Evolutionary conservation across 768 basidiomycete species (phyloP).

Genomic region (Harrya chromipes): DNA sequence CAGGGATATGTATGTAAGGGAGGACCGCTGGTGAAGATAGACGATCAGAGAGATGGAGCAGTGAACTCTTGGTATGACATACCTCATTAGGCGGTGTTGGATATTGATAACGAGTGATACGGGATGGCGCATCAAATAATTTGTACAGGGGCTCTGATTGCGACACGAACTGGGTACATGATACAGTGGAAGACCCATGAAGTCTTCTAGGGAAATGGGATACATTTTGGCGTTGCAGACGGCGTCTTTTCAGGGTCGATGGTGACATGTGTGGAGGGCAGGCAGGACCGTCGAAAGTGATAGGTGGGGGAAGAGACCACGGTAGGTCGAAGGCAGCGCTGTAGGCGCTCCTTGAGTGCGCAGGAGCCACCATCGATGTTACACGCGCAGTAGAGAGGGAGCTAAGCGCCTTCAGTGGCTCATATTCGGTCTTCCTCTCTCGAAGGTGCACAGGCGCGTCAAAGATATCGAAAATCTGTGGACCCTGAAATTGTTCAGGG

Average conservation of each 20-base stretch:
- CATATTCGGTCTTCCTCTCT: conserved; percentile 31
- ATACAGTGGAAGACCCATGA: conserved; percentile 3
- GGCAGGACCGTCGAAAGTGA: conserved; percentile 51
- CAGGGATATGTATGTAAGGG: conserved; percentile 8
- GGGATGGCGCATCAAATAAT: conserved; percentile 49
- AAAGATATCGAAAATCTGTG: conserved; percentile 49
- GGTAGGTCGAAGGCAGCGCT: conserved; percentile 15
- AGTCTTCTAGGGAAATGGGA: not conserved
- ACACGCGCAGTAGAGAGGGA: conserved; percentile 1
- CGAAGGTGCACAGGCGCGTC: conserved; percentile 44
- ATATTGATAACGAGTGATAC: conserved; percentile 21
- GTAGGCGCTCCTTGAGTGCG: conserved; percentile 2
- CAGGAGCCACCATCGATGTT: conserved; percentile 9
- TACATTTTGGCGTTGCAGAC: conserved; percentile 9
- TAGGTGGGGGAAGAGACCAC: conserved; percentile 41
- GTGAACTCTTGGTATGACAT: conserved; percentile 4
- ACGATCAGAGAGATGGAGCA: not conserved
- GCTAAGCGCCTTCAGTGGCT: conserved; percentile 10
- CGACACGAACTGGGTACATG: conserved; percentile 12
- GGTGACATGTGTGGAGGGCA: conserved; percentile 28
- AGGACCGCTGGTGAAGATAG: not conserved
- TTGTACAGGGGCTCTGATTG: conserved; percentile 34
- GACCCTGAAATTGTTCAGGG: not conserved
- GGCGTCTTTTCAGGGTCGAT: conserved; percentile 8
- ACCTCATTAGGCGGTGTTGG: conserved; percentile 11